Conservation (phyloP, 1,139 yeast species). For the Kodamaea plutei region DNA sequence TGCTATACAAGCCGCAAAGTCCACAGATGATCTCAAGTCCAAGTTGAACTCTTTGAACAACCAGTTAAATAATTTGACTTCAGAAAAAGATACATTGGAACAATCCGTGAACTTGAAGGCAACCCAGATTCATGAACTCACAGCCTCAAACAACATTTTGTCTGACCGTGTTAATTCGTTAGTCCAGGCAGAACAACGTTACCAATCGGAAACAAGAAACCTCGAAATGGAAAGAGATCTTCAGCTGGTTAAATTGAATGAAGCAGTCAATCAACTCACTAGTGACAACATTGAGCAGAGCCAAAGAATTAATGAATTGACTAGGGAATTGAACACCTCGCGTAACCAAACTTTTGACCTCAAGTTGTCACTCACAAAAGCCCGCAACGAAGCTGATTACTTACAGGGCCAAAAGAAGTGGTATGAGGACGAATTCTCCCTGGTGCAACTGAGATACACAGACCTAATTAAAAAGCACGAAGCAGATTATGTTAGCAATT, state of each 20-base stretch:
- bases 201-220: not conserved
- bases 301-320: constrained; percentile 34
- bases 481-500: constrained; percentile 28
- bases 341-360: constrained; percentile 36
- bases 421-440: constrained; percentile 47
- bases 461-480: constrained; percentile 40
- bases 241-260: constrained; percentile 47
- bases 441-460: constrained; percentile 34
- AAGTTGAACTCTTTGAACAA: constrained; percentile 12
- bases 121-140: constrained; percentile 11
- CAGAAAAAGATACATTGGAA: constrained; percentile 8
- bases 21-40: constrained; percentile 12
- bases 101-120: constrained; percentile 4
- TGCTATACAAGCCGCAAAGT: constrained; percentile 24
- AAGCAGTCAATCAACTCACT: constrained; percentile 50
- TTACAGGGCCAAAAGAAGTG: constrained; percentile 39
- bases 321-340: constrained; percentile 33
- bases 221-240: constrained; percentile 31
- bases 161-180: constrained; percentile 5
- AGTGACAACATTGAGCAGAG: constrained; percentile 46
- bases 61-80: constrained; percentile 9
- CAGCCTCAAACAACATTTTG: constrained; percentile 10
- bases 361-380: constrained; percentile 41
- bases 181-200: constrained; percentile 1
- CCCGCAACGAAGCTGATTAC: constrained; percentile 33